Conservation (phyloP, 2,329 filamentous ascomycete genomes). For the Nemania diffusa region DNA sequence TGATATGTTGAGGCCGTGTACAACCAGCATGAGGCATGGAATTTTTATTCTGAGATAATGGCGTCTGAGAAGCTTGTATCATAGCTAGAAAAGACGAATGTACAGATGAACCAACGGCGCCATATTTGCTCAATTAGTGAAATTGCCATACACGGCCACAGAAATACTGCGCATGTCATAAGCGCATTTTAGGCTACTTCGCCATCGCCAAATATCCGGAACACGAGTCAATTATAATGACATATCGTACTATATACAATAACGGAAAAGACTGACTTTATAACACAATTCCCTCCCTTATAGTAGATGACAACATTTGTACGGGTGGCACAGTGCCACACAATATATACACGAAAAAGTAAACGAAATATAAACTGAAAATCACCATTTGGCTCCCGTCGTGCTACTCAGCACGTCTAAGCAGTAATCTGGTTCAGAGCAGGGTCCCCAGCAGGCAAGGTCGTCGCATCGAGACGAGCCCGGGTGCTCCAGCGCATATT, state of each 20-base stretch:
- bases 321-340: not conserved
- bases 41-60: not conserved
- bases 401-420: not conserved
- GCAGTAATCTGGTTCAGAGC: constrained; percentile 28
- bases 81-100: constrained; percentile 5
- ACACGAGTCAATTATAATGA: not conserved
- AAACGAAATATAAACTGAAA: not conserved
- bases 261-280: constrained; percentile 13
- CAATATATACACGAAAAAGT: constrained; percentile 30
- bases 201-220: not conserved
- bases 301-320: constrained; percentile 16
- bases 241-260: constrained; percentile 21
- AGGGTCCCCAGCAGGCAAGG: constrained; percentile 32
- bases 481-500: constrained; percentile 33
- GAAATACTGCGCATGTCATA: not conserved
- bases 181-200: not conserved
- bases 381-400: not conserved
- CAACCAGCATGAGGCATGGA: constrained; percentile 3
- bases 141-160: not conserved
- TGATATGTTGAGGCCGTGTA: not conserved
- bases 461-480: constrained; percentile 34
- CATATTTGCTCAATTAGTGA: not conserved
- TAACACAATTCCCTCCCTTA: constrained; percentile 2
- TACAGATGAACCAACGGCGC: not conserved
- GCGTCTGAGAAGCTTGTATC: not conserved